Conservation (phyloP, 148 eudicot genomes). For the Rhododendron simsii region DNA sequence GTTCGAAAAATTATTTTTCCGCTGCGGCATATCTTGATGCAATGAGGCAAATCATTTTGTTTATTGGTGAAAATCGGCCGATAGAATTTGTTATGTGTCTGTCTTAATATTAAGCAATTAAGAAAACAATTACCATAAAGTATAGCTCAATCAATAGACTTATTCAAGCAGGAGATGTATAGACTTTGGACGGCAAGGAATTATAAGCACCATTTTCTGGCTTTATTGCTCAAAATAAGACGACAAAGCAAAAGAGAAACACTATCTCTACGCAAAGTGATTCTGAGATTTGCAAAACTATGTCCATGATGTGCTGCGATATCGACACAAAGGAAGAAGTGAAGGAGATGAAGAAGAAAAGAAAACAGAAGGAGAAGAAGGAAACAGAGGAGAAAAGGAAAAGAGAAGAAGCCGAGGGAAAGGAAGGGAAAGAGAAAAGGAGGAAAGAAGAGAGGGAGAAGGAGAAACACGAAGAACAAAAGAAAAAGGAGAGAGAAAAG, state of each 20-base stretch:
- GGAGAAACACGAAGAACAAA: background rate
- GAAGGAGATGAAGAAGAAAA: constrained; percentile 15
- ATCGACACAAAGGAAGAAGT: constrained; percentile 12
- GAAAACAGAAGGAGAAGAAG: background rate
- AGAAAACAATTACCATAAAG: too few species aligned
- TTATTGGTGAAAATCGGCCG: background rate
- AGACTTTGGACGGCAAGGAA: background rate
- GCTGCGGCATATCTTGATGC: background rate
- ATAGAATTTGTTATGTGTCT: background rate
- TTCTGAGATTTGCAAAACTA: background rate
- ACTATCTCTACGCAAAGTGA: background rate
- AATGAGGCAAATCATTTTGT: background rate
- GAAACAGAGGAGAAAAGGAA: background rate
- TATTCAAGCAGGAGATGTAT: background rate
- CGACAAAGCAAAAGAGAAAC: background rate
- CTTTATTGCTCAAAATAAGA: background rate
- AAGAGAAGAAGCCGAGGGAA: background rate
- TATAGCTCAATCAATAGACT: too few species aligned
- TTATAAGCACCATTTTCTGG: background rate
- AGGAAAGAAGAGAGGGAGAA: background rate
- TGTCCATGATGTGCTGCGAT: constrained; percentile 11
- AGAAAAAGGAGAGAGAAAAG: background rate
- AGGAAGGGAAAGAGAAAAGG: background rate
- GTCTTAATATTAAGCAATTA: too few species aligned
- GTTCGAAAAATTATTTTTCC: background rate